These are phyloP conservation scores for Myrica gale DNA, from an alignment of 306 rosid species.

Conservation along the genomic window DNA sequence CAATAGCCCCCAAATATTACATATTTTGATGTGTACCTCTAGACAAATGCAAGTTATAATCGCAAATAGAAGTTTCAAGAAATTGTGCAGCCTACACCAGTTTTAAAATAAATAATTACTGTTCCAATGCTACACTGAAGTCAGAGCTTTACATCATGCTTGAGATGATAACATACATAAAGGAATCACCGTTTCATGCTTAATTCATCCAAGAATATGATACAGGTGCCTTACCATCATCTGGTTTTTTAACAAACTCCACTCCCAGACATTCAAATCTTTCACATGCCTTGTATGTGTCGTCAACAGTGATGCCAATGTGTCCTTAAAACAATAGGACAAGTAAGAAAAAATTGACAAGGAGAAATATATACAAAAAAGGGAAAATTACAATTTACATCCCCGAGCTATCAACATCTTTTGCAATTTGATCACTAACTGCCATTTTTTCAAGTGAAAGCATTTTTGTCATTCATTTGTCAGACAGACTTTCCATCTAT, in stretches of 20 bases:
- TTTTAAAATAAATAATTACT: neutral
- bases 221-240: slow-evolving; percentile 58
- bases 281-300: slow-evolving; percentile 87
- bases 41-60: neutral
- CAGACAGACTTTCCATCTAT: too few relatives aligned
- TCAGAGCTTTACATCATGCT: neutral
- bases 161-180: neutral
- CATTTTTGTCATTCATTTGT: too few relatives aligned
- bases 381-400: too few relatives aligned
- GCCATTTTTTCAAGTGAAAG: too few relatives aligned
- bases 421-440: too few relatives aligned
- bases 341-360: neutral
- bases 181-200: neutral
- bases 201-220: neutral
- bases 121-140: neutral
- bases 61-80: neutral
- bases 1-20: neutral
- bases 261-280: slow-evolving; percentile 84
- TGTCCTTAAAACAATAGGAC: slow-evolving; percentile 54
- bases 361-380: neutral
- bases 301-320: slow-evolving; percentile 93
- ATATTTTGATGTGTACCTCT: neutral
- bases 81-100: neutral
- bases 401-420: too few relatives aligned
- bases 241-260: slow-evolving; percentile 82